Conservation (phyloP, 1,139 yeast genomes). For the Pneumocystis carinii region DNA sequence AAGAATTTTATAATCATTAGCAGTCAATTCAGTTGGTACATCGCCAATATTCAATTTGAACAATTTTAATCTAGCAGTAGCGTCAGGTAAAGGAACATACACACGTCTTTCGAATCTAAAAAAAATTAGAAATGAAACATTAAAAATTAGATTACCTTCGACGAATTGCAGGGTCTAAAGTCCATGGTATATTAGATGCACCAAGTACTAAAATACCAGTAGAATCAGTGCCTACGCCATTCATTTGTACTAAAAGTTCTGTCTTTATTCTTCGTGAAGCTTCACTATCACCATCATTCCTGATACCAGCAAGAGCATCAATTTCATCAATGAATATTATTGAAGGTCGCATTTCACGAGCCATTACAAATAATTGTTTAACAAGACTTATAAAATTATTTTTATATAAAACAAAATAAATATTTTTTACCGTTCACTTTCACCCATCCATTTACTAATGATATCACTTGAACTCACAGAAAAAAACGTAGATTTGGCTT, state of each 20-base stretch:
- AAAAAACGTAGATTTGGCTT: conserved; percentile 90
- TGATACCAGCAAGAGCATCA: conserved; percentile 92
- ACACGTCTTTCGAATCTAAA: conserved; percentile 67
- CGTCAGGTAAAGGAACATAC: conserved; percentile 86
- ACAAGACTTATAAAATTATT: conserved; percentile 44
- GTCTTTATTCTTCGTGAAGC: conserved; percentile 94
- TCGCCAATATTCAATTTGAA: conserved; percentile 85
- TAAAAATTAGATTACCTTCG: conserved; percentile 39
- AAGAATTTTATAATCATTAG: conserved; percentile 58
- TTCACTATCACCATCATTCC: conserved; percentile 97
- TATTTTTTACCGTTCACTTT: conserved; percentile 29
- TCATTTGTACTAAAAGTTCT: conserved; percentile 92
- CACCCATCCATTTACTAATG: conserved; percentile 99
- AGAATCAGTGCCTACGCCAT: conserved; percentile 94
- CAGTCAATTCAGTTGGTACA: conserved; percentile 66
- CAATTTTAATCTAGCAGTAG: conserved; percentile 81
- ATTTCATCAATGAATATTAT: conserved; percentile 96
- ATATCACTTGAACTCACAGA: conserved; percentile 88
- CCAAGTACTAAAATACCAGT: conserved; percentile 88
- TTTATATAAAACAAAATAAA: neutral
- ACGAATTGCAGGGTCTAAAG: conserved; percentile 90
- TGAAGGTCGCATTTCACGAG: conserved; percentile 86
- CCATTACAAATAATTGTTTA: conserved; percentile 87
- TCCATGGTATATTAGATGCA: conserved; percentile 99
- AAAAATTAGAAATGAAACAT: neutral